A percentile compares a stretch with the other conserved stretches of the same genome.
phyloP scores from a whole-genome alignment of 169 alveolate species.

The Plasmodium malariae region DNA sequence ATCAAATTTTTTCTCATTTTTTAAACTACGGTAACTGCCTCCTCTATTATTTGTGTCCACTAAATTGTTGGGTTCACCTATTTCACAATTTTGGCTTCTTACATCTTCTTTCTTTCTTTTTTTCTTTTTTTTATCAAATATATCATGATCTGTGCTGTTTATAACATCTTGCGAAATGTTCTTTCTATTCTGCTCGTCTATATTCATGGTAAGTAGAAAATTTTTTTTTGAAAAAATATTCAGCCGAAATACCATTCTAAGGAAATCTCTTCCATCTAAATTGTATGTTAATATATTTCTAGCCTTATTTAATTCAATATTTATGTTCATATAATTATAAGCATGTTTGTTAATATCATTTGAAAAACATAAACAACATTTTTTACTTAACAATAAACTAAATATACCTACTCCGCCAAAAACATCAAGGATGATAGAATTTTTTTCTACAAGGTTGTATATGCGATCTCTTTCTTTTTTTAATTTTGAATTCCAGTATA shows the following conservation, averaged over 20 bases:
- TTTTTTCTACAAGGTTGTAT: constrained; percentile 30
- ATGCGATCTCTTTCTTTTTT: constrained; percentile 78
- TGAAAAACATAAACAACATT: constrained; percentile 90
- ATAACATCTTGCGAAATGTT: constrained; percentile 35
- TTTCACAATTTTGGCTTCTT: neutral
- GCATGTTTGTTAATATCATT: constrained; percentile 91
- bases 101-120: neutral
- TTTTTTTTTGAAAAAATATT: constrained; percentile 17
- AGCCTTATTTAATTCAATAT: constrained; percentile 86
- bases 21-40: too few relatives aligned
- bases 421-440: constrained; percentile 84
- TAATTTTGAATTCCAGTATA: constrained; percentile 91
- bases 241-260: constrained; percentile 33
- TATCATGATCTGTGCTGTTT: neutral
- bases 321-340: constrained; percentile 86
- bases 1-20: too few relatives aligned
- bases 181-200: constrained; percentile 31
- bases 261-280: constrained; percentile 89
- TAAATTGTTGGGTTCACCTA: neutral
- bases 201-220: neutral
- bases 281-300: constrained; percentile 81
- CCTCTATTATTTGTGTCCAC: neutral
- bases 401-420: constrained; percentile 94
- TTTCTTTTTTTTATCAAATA: neutral
- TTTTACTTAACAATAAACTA: constrained; percentile 89